phyloP scores from a whole-genome alignment of 495 filamentous ascomycete genomes.

The Penicillium coprophilum region DNA sequence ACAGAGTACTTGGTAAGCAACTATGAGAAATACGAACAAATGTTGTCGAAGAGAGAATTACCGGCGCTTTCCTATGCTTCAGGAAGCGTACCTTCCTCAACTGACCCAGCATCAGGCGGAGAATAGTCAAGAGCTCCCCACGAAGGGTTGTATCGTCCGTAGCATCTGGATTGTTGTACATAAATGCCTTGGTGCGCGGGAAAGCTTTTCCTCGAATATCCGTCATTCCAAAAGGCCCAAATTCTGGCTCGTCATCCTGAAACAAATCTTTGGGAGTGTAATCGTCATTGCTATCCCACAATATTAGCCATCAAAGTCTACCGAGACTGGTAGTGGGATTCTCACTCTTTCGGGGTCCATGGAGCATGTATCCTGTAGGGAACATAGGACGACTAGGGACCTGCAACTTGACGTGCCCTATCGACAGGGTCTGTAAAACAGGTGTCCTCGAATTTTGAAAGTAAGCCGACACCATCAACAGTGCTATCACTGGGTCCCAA shows the following conservation, averaged over 20 bases:
- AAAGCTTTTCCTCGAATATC: not conserved
- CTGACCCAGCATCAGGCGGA: not conserved
- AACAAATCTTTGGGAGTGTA: not conserved
- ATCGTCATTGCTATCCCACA: not conserved
- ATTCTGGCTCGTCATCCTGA: not conserved
- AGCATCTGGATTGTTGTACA: no score
- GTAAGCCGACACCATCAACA: not conserved
- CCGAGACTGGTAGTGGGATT: not conserved
- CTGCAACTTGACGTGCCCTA: not conserved
- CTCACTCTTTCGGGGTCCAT: not conserved
- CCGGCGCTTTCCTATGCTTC: not conserved
- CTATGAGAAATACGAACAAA: not conserved
- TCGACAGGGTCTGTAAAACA: not conserved
- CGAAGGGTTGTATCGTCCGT: not conserved
- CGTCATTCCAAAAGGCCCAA: not conserved
- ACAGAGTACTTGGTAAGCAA: not conserved
- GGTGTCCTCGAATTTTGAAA: not conserved
- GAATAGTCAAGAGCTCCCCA: not conserved
- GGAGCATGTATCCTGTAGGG: not conserved
- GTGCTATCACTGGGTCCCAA: not conserved
- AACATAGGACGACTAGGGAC: not conserved
- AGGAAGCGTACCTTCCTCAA: not conserved
- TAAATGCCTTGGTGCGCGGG: not conserved
- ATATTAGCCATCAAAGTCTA: not conserved
- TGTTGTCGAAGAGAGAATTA: not conserved